Conservation (phyloP, 2,329 filamentous ascomycete genomes). For the Xylaria sp. region DNA sequence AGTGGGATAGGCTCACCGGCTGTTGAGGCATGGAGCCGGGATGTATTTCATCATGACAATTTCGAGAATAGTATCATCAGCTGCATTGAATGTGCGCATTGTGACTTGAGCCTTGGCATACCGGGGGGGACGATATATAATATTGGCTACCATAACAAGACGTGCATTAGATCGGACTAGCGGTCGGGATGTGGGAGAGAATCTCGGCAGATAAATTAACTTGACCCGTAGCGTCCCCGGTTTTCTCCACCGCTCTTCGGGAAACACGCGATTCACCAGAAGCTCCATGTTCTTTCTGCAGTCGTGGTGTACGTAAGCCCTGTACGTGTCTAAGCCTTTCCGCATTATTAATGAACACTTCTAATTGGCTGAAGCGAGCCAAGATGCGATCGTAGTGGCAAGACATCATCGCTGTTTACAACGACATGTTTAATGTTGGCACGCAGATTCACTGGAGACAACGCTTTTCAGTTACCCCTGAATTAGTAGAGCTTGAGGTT, state of each 20-base stretch:
- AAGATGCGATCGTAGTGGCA: not conserved
- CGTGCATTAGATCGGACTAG: not conserved
- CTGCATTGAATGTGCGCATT: not conserved
- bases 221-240: not conserved
- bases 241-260: conserved; percentile 5
- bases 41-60: not conserved
- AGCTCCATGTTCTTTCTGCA: not conserved
- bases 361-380: not conserved
- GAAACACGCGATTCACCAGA: not conserved
- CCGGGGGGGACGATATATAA: not conserved
- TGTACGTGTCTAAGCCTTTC: not conserved
- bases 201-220: conserved; percentile 8
- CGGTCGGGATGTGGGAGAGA: conserved; percentile 23
- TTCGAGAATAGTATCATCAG: not conserved
- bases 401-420: not conserved
- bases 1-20: not conserved
- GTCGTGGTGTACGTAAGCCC: conserved; percentile 1
- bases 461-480: not conserved
- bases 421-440: not conserved
- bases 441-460: not conserved
- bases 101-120: not conserved
- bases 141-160: not conserved
- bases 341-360: not conserved
- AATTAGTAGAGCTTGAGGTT: not conserved
- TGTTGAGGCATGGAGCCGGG: not conserved